Conservation (phyloP, 2,329 filamentous ascomycete genomes). For the Alternaria arborescens region DNA sequence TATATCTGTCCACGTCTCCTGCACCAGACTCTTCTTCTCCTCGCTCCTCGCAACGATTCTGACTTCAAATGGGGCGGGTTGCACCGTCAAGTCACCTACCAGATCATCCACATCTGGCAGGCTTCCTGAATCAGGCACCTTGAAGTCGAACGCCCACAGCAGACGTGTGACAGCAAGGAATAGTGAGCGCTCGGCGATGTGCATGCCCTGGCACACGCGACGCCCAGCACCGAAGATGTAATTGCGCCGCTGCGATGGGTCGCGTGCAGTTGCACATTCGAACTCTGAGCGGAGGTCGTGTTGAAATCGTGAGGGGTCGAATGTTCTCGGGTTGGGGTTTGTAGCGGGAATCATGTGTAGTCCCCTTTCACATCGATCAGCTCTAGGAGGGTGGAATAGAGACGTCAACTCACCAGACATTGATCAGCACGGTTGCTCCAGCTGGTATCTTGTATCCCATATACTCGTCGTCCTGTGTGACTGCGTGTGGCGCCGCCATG, state of each 20-base stretch:
- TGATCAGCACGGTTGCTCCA: no score
- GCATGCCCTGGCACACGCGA: constrained; percentile 49
- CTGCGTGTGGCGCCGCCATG: accelerated
- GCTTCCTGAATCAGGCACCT: no score
- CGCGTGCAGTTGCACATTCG: no score
- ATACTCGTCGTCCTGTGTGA: not conserved
- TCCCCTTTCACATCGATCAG: not conserved
- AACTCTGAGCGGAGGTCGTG: no score
- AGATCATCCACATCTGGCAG: constrained; percentile 24
- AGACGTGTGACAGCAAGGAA: constrained; percentile 44
- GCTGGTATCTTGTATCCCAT: not conserved
- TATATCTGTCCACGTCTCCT: no score
- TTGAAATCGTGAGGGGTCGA: no score
- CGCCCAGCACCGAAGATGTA: constrained; percentile 30
- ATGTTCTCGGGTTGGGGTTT: not conserved
- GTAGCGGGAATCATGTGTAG: accelerated
- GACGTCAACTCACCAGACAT: no score
- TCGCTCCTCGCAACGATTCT: no score
- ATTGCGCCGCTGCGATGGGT: no score
- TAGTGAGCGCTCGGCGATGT: constrained; percentile 45
- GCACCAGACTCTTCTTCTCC: no score
- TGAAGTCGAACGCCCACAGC: constrained; percentile 45
- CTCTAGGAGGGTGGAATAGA: accelerated
- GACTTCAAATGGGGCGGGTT: no score
- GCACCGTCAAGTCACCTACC: no score